A percentile compares a stretch with the other conserved stretches of the same genome.
Conservation (phyloP, 441 rosid genomes). For the Corymbia citriodora region DNA sequence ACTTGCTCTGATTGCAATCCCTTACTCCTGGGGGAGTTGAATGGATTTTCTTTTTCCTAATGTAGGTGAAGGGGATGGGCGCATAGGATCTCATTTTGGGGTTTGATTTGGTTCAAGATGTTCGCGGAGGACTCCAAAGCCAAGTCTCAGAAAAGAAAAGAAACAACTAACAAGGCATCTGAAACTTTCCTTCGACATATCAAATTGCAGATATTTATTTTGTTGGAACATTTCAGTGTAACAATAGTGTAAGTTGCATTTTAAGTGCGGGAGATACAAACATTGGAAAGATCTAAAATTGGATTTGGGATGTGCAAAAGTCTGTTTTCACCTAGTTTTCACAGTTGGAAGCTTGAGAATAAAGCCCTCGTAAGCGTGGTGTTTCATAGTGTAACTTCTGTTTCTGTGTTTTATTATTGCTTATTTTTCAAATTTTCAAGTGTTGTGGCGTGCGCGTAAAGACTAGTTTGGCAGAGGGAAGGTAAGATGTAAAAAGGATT, state of each 20-base stretch:
- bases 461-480: neutral
- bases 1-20: constrained; percentile 24
- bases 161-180: neutral
- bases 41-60: neutral
- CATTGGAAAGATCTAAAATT: neutral
- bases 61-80: neutral
- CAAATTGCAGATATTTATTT: neutral
- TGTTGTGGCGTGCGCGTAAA: neutral
- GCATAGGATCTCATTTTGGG: neutral
- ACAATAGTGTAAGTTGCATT: neutral
- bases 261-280: neutral
- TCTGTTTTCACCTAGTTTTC: neutral
- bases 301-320: neutral
- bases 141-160: neutral
- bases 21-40: neutral
- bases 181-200: neutral
- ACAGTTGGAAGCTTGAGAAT: neutral
- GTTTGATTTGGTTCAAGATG: neutral
- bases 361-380: neutral
- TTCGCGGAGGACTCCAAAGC: neutral
- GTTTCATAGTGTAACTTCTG: neutral
- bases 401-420: neutral
- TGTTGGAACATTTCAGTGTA: neutral
- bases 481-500: neutral
- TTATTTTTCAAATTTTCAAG: neutral